Evolutionary conservation across 1,284 basidiomycete genomes (phyloP).

Genomic region (Pholiota adiposa): DNA sequence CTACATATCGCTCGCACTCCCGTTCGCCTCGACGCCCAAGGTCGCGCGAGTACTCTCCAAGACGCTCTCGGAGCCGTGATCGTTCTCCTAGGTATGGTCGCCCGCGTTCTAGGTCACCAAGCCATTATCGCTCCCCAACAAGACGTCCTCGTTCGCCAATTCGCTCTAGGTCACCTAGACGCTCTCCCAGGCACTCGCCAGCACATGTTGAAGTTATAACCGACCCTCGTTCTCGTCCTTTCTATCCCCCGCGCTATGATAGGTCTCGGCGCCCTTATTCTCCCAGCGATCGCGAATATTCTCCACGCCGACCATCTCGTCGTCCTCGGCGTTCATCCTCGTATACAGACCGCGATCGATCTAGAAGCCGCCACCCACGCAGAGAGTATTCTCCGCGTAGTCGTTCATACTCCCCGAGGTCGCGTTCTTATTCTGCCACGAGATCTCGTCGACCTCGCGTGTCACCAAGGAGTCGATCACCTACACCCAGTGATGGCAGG

Average conservation of each 20-base stretch:
- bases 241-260: background rate
- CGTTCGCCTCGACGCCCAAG: conserved; percentile 13
- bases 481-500: background rate
- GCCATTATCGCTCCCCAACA: conserved; percentile 11
- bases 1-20: conserved; percentile 21
- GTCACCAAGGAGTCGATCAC: conserved; percentile 1
- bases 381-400: background rate
- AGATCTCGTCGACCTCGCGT: background rate
- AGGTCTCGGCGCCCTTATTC: background rate
- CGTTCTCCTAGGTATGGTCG: conserved; percentile 2
- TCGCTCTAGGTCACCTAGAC: background rate
- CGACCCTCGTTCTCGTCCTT: background rate
- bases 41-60: background rate
- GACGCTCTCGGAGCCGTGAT: background rate
- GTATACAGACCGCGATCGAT: background rate
- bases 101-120: conserved; percentile 3
- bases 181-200: background rate
- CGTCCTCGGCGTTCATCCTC: conserved; percentile 6
- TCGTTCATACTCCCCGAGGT: background rate
- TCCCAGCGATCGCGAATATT: background rate
- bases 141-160: conserved; percentile 1
- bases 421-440: conserved; percentile 1
- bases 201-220: conserved; percentile 6
- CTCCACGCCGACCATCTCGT: conserved; percentile 1
- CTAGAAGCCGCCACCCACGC: background rate